Percentiles rank a stretch among this genome's conserved stretches.
phyloP scores from a whole-genome alignment of 192 early-diverging fungal genomes.

The Glomus cerebriforme region DNA sequence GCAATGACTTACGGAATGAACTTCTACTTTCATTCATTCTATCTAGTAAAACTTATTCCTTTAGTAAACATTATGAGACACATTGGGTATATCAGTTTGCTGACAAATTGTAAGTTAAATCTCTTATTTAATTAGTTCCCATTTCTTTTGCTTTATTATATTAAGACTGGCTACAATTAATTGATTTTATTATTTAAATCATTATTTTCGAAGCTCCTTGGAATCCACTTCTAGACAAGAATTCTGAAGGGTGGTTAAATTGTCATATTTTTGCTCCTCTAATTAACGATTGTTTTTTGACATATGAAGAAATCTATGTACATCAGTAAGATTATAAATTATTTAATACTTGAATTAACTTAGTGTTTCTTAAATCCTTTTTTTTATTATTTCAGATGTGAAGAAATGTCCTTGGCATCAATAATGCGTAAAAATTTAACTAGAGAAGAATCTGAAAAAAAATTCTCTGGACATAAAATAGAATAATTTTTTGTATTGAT shows the following conservation, averaged over 20 bases:
- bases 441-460: slow-evolving; percentile 25
- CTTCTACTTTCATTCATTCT: slow-evolving; percentile 2
- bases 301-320: slow-evolving; percentile 22
- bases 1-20: slow-evolving; percentile 6
- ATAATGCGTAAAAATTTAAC: slow-evolving; percentile 8
- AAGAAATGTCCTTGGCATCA: slow-evolving; percentile 22
- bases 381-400: slow-evolving; percentile 1
- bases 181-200: slow-evolving; percentile 3
- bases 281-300: slow-evolving; percentile 20
- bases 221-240: slow-evolving; percentile 16
- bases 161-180: background rate
- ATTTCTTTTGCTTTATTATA: slow-evolving; percentile 11
- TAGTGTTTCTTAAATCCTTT: slow-evolving; percentile 5
- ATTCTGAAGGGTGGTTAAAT: slow-evolving; percentile 21
- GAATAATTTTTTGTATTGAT: slow-evolving; percentile 19
- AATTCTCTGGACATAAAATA: slow-evolving; percentile 18
- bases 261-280: slow-evolving; percentile 16
- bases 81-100: slow-evolving; percentile 27
- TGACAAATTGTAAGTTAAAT: slow-evolving; percentile 26
- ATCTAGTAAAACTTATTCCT: slow-evolving; percentile 20
- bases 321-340: slow-evolving; percentile 2
- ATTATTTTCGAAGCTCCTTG: slow-evolving; percentile 23
- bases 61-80: slow-evolving; percentile 26
- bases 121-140: slow-evolving; percentile 9
- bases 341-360: background rate